Conservation (phyloP, 2,329 filamentous ascomycete genomes). For the Ophiostoma sp. region DNA sequence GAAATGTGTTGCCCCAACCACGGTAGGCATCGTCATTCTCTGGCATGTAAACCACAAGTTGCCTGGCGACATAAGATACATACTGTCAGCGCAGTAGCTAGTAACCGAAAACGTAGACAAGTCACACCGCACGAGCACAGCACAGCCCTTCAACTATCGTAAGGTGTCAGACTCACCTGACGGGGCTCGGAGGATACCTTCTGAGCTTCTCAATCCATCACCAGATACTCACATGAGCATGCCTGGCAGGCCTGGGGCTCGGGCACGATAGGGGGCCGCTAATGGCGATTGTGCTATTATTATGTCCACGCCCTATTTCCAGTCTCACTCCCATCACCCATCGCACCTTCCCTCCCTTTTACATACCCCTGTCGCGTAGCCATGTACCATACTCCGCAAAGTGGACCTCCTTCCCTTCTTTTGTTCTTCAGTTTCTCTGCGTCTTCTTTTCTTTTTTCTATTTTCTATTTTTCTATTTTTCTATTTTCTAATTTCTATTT, state of each 20-base stretch:
- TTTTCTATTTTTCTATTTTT: not conserved
- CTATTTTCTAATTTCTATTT: not conserved
- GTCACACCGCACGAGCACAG: not conserved
- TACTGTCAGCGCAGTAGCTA: no score
- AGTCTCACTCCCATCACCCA: not conserved
- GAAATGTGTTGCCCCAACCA: not conserved
- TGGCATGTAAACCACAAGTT: no score
- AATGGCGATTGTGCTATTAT: not conserved
- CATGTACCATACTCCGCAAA: not conserved
- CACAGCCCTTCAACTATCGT: not conserved
- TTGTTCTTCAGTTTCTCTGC: not conserved
- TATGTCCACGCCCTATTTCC: not conserved
- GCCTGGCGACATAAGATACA: no score
- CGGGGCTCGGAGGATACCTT: not conserved
- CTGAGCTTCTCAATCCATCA: not conserved
- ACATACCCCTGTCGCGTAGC: not conserved
- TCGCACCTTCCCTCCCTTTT: constrained; percentile 11
- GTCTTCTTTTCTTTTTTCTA: not conserved
- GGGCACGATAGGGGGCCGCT: not conserved
- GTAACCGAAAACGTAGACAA: no score
- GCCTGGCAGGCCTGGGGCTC: not conserved
- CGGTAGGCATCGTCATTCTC: not conserved
- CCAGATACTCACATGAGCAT: not conserved
- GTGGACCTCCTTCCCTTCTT: not conserved
- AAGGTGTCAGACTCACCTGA: constrained; percentile 7